Evolutionary conservation across 208 protist genomes (phyloP), one percentile per base, ranked within the genome.

Genomic region (Wallacemonas rigidus): DNA sequence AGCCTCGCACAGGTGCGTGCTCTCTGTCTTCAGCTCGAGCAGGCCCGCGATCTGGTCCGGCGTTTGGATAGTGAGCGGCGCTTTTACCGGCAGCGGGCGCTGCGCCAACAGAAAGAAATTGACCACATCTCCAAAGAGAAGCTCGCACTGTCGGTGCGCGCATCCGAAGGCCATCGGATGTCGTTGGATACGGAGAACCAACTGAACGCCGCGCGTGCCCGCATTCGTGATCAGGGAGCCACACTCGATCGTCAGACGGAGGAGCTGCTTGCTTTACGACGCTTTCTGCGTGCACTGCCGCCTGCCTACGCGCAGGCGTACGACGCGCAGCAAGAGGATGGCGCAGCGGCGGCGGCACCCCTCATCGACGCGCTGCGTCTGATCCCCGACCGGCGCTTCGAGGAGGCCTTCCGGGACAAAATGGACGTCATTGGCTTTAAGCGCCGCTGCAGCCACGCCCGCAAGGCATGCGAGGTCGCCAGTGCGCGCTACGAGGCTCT

Each of bases 391-490:
- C 85, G 89, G 36, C 82, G 85, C 43, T 92, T 92, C 50, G 79
- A 92, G 68, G 85, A 89, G 60, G 85, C 89, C 11, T 95, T 95
- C 60, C 39, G 58, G 44, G 89, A 94, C 68, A 94, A 94, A 75
- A 91, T 94, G 82, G 64, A 61, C 38, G 68, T 72, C 50, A 90
- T 94, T 40, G 48, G 54, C 12, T 90, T 67, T 54, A 62, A 68
- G 54, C 80, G 80, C 15, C 70, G 71, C 14, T 86, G 70, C 62
- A 8, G 40, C 51, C 67, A 68, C 1, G 67, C 76, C 0, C 56
- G 53, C 7, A n/a, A 8, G 17, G 67, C 85, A 47, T 77, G 85
- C 53, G 75, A 88, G 70, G 55, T 35, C 35, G 43, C 75, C n/a
- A 60, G 55, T 9, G 76, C 89, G 72, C 53, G 69, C 35, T 54